phyloP scores from a whole-genome alignment of 768 basidiomycete genomes.

The Punctularia strigosozonata region DNA sequence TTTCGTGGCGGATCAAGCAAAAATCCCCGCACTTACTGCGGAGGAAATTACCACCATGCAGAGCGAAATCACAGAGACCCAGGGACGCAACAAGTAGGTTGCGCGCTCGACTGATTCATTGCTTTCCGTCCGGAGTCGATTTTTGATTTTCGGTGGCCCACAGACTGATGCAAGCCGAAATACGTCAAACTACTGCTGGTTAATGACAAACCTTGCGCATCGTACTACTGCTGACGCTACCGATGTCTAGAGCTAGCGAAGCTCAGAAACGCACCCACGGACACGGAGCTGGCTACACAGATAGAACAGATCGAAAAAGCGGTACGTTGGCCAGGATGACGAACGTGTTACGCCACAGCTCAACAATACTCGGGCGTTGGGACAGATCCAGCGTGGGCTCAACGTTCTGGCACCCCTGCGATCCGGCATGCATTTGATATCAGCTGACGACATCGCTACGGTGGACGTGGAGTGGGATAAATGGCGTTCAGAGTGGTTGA shows the following conservation, averaged over 20 bases:
- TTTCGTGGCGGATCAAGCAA: constrained; percentile 77
- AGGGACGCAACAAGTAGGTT: constrained; percentile 49
- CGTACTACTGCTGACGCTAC: too few species aligned
- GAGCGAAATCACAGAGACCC: constrained; percentile 38
- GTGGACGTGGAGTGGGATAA: constrained; percentile 66
- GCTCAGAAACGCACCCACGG: constrained; percentile 56
- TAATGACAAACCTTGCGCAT: too few species aligned
- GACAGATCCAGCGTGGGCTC: constrained; percentile 36
- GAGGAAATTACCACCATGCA: constrained; percentile 53
- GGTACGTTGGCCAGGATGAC: constrained; percentile 27
- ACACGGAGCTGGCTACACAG: constrained; percentile 47
- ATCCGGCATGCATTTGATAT: constrained; percentile 53
- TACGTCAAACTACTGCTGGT: constrained; percentile 7
- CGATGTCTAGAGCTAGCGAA: constrained; percentile 67
- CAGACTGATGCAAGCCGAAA: constrained; percentile 10
- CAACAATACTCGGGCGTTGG: constrained; percentile 4
- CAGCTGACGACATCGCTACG: constrained; percentile 54
- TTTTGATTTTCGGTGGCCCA: constrained; percentile 2
- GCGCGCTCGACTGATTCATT: constrained; percentile 32
- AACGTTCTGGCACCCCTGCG: constrained; percentile 53
- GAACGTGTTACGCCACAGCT: constrained; percentile 5
- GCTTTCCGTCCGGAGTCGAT: not conserved
- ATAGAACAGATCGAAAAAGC: constrained; percentile 37
- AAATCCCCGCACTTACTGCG: constrained; percentile 50
- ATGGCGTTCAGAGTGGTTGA: constrained; percentile 77